Evolutionary conservation across 352 stramenopile genomes (phyloP), one percentile per base, ranked within the genome.

Genomic region (Phytopythium montanum): DNA sequence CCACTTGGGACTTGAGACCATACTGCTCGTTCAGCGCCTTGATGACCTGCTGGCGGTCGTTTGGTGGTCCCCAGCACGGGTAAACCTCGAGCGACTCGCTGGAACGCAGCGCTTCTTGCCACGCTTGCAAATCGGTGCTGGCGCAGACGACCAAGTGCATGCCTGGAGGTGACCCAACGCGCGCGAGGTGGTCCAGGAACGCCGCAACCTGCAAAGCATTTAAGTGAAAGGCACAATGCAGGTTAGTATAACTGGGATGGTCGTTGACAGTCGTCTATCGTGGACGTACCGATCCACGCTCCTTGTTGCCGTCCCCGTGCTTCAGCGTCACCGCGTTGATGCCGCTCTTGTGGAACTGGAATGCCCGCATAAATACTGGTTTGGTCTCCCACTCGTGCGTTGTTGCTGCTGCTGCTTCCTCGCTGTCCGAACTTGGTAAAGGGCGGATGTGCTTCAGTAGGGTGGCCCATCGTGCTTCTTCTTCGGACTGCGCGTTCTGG

Each of bases 61-160:
- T 46, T 28, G 61, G 62, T 28, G 65, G 64, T 39, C 79, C 81
- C 76, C 79, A 90, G 55, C 83, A 90, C 18, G 76, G 66, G 63
- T 84, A 77, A 18, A 82, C 54, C 5, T 67, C 54, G 29, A 84
- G 53, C 28, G 62, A 51, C 26, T 72, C 48, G 10, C 57, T 52
- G 13, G 65, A 63, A 8, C 50, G 60, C 21, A 90, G 45, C 12
- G 59, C 63, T 7, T 61, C 64, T 56, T 82, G 59, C 80, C 80
- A 90, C 51, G 42, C 38, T 19, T 41, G 44, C 12, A 88, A 59
- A 39, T 84, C 72, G 23, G 64, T 58, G 25, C 56, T 60, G 8
- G 73, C 68, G 54, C 77, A 69, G 21, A 85, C 58, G 12, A 90
- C 61, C 36, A 90, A 56, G 52, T 81, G 71, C 50, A 87, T 66